phyloP scores from a whole-genome alignment of 805 yeast genomes.

The Nakazawaea siamensis region DNA sequence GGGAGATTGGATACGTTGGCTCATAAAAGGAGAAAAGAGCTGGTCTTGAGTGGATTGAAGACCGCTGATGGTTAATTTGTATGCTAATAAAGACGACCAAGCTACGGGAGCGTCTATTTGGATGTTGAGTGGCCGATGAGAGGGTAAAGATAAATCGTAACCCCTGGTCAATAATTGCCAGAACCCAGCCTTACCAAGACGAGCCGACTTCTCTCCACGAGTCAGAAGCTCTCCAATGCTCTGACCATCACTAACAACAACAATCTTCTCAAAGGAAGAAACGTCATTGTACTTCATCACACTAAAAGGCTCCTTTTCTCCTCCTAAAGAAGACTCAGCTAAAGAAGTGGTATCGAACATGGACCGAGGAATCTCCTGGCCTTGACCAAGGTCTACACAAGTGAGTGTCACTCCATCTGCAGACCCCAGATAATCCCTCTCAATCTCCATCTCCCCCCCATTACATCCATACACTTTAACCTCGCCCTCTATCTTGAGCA shows the following conservation, averaged over 20 bases:
- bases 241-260: constrained; percentile 41
- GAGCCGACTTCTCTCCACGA: no score
- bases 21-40: constrained; percentile 51
- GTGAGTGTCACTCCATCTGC: no score
- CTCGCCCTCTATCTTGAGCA: no score
- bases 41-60: constrained; percentile 21
- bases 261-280: constrained; percentile 37
- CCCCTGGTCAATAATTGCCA: constrained; percentile 30
- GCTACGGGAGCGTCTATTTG: constrained; percentile 46
- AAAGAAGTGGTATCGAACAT: constrained; percentile 23
- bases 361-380: no score
- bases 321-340: constrained; percentile 51
- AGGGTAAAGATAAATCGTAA: constrained; percentile 32
- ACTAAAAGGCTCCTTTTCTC: constrained; percentile 36
- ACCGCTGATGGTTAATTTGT: constrained; percentile 22
- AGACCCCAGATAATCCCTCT: no score
- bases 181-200: no score
- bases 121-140: constrained; percentile 33
- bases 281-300: constrained; percentile 34
- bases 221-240: constrained; percentile 13
- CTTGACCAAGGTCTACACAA: no score
- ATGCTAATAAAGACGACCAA: constrained; percentile 56
- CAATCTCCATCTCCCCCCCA: no score
- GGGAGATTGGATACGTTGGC: constrained; percentile 60
- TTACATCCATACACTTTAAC: no score